Base-by-base conservation (phyloP, 2,329 filamentous ascomycete genomes). In the Trichoderma atrobrunneum region DNA sequence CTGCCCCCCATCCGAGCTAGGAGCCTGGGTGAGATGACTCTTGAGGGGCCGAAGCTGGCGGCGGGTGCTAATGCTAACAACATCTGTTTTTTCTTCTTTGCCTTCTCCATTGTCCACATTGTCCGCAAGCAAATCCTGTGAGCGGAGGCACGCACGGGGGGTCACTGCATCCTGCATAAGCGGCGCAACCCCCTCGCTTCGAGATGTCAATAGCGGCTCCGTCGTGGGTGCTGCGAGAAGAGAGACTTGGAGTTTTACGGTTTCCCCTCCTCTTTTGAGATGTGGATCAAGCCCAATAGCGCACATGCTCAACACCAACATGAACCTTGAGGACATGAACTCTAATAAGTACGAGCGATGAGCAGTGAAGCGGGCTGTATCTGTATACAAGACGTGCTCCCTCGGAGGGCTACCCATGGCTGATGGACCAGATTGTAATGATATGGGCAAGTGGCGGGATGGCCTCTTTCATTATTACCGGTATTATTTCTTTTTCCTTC, bases 81-180 rank as follows among this genome's bases (percentile, higher is more conserved):
- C 32, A 51, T 43, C 28, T n/a, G n/a, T 39, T 30, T 54, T 43
- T 12, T 21, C 32, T 6, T 21, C 24, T 32, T 54, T 36, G 57
- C 10, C 36, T 51, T 18, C 16, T 26, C 12, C 34, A 30, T 61
- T 24, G 36, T 48, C 14, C 34, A 21, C 48, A 28, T 34, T 34
- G 51, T 34, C 43, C n/a, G n/a, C 21, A 64, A 34, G 57, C 56
- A 63, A 62, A 72, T 54, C 54, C 64, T 62, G 57, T 65, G 59
- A 57, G 64, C 64, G 70, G 70, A 67, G 62, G 64, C 43, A 51
- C 34, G 61, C 69, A 56, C 71, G 59, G 75, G 74, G 74, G 65
- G 66, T 70, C 57, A 61, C 21, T 77, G 74, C 72, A 78, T 74
- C 73, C 66, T 78, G 78, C 78, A 80, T 79, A 77, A 78, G 77